Conservation (phyloP, 2,329 filamentous ascomycete genomes). For the Penicillium sp. region DNA sequence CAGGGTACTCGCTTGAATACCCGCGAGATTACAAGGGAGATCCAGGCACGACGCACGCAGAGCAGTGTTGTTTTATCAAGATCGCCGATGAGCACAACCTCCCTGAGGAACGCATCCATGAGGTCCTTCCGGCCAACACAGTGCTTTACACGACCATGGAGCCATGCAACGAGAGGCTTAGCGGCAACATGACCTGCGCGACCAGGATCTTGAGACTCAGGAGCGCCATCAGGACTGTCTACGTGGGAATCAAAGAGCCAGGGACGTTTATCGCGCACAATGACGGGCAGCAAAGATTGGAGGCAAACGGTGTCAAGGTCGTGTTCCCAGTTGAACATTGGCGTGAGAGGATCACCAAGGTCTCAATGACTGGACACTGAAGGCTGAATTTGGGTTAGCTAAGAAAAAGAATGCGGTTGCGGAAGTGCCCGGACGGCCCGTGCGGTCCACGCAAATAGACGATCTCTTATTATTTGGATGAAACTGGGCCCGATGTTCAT, state of each 20-base stretch:
- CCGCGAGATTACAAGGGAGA: slow-evolving; percentile 39
- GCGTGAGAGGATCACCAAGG: slow-evolving; percentile 17
- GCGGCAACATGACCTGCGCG: slow-evolving; percentile 41
- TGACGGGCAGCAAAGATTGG: slow-evolving; percentile 19
- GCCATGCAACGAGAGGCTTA: slow-evolving; percentile 45
- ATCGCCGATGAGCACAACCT: slow-evolving; percentile 40
- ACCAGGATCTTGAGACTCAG: slow-evolving; percentile 37
- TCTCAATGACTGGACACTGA: slow-evolving; percentile 11
- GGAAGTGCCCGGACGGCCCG: too few relatives aligned
- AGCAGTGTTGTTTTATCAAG: slow-evolving; percentile 45
- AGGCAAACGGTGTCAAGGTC: slow-evolving; percentile 19
- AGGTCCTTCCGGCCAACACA: slow-evolving; percentile 42
- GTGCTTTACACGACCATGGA: slow-evolving; percentile 50
- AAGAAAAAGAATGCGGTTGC: too few relatives aligned
- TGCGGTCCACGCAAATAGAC: too few relatives aligned
- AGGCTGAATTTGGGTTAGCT: too few relatives aligned
- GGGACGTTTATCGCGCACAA: slow-evolving; percentile 37
- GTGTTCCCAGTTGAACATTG: slow-evolving; percentile 17
- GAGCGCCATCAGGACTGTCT: slow-evolving; percentile 35
- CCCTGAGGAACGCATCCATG: slow-evolving; percentile 35
- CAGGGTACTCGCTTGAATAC: slow-evolving; percentile 45
- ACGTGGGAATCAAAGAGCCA: slow-evolving; percentile 42
- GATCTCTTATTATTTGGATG: too few relatives aligned
- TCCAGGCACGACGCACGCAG: slow-evolving; percentile 38
- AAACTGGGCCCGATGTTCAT: too few relatives aligned